phyloP scores from a whole-genome alignment of 2,329 filamentous ascomycete genomes.

The Alternaria ventricosa region DNA sequence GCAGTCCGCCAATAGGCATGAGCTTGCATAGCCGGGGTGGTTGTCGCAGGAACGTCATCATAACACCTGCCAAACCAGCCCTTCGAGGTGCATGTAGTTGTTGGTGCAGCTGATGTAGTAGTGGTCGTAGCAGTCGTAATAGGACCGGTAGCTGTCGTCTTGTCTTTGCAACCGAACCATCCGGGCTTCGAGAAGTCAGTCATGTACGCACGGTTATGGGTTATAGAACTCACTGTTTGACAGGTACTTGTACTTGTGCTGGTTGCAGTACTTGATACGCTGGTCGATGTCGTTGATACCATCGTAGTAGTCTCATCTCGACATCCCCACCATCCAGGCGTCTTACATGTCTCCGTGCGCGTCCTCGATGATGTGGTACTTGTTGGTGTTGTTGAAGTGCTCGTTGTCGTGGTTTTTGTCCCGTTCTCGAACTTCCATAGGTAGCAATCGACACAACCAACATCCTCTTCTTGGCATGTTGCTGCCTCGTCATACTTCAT shows the following conservation, averaged over 20 bases:
- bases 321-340: slow-evolving; percentile 49
- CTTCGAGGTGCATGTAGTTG: slow-evolving; percentile 42
- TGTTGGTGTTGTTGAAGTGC: slow-evolving; percentile 32
- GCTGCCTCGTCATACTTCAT: slow-evolving; percentile 42
- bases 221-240: slow-evolving; percentile 34
- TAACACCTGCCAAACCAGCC: slow-evolving; percentile 47
- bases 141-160: slow-evolving; percentile 23
- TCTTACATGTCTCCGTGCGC: slow-evolving; percentile 46
- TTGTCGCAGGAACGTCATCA: slow-evolving; percentile 33
- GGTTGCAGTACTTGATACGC: slow-evolving; percentile 28
- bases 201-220: not conserved
- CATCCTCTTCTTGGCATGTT: slow-evolving; percentile 42
- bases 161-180: slow-evolving; percentile 48
- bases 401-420: slow-evolving; percentile 36
- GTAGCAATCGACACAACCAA: slow-evolving; percentile 45
- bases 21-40: slow-evolving; percentile 34
- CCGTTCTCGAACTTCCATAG: slow-evolving; percentile 48
- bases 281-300: slow-evolving; percentile 27
- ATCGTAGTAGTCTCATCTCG: slow-evolving; percentile 41
- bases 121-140: slow-evolving; percentile 25
- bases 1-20: slow-evolving; percentile 34
- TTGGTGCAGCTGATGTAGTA: slow-evolving; percentile 27
- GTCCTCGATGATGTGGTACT: slow-evolving; percentile 35
- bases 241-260: slow-evolving; percentile 43
- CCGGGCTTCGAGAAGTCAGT: slow-evolving; percentile 35